Evolutionary conservation across 1,284 basidiomycete species (phyloP), one percentile per base, ranked within the genome.

Genomic region (Marasmius fiardii): DNA sequence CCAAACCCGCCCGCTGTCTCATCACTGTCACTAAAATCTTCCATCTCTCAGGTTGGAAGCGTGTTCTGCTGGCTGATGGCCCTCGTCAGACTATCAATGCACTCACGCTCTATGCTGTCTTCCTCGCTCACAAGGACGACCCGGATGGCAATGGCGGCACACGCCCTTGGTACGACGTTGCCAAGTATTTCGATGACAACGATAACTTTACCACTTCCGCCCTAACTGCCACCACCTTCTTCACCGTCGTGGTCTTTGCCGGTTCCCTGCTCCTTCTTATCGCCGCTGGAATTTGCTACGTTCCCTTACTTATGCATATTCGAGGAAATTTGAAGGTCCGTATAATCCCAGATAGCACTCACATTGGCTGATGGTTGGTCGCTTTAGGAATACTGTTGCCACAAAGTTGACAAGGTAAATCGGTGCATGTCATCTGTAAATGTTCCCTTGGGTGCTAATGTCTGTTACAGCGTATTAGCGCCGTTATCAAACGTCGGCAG

Each of bases 81-180:
- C 97, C 96, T 53, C 92, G 96, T 72, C 96, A 99, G 74, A 86
- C 90, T 12, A 98, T 99, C 82, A 98, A 99, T 68, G 95, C 84
- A 18, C 78, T 98, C 63, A 95, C 93, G 11, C 79, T 99, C 12
- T 98, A 94, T 70, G 92, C 92, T 20, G 91, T 98, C 61, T 96
- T 87, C 69, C 82, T 93, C 23, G 83, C 88, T 39, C 91, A 89
- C 71, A 81, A 82, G 53, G 74, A 86, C 48, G 77, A 76, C 7
- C 28, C 28, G 26, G 26, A 33, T n/a, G 10, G 14, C 11, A 44
- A 44, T 24, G 43, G 43, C 24, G 43, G 21, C 12, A 2, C 21
- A 12, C 79, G 81, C 26, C 71, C 82, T 28, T 88, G 92, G 76
- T 90, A 86, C 58, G 74, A 90, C 50, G 63, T 88, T 35, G 61